These are phyloP conservation scores for Arabidopsis suecica DNA, from an alignment of 345 rosid genomes.

Conservation along the genomic window DNA sequence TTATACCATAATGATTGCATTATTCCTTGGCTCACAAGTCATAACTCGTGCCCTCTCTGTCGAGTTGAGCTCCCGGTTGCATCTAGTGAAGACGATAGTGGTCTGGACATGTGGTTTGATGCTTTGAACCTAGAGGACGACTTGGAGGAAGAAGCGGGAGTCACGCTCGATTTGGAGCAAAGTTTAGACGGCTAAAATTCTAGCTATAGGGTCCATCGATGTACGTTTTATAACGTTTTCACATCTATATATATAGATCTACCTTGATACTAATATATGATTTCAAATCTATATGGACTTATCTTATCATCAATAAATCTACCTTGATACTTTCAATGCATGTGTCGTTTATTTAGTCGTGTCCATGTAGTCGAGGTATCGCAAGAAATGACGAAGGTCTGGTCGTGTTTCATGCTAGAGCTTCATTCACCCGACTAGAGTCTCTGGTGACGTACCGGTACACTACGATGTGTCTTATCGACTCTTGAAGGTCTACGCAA, in stretches of 20 bases:
- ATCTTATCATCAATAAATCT: background rate
- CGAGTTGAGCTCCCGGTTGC: conserved; percentile 45
- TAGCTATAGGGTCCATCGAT: too few species aligned
- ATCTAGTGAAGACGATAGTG: background rate
- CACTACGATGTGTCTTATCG: too few species aligned
- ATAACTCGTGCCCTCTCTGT: conserved; percentile 59
- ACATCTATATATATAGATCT: too few species aligned
- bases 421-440: too few species aligned
- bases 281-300: background rate
- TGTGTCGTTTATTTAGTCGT: too few species aligned
- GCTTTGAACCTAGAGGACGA: conserved; percentile 16
- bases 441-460: too few species aligned
- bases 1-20: conserved; percentile 57
- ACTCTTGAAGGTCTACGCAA: too few species aligned
- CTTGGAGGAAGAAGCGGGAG: conserved; percentile 17
- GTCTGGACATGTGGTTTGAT: conserved; percentile 26
- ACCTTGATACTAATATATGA: background rate
- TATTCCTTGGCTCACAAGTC: conserved; percentile 51
- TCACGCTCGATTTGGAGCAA: conserved; percentile 4
- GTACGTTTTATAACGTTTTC: conserved; percentile 3
- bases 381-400: too few species aligned
- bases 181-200: background rate
- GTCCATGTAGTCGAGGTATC: too few species aligned
- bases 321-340: too few species aligned
- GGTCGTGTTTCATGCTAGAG: too few species aligned